phyloP scores from a whole-genome alignment of 306 rosid genomes.

The Bauhinia variegata region DNA sequence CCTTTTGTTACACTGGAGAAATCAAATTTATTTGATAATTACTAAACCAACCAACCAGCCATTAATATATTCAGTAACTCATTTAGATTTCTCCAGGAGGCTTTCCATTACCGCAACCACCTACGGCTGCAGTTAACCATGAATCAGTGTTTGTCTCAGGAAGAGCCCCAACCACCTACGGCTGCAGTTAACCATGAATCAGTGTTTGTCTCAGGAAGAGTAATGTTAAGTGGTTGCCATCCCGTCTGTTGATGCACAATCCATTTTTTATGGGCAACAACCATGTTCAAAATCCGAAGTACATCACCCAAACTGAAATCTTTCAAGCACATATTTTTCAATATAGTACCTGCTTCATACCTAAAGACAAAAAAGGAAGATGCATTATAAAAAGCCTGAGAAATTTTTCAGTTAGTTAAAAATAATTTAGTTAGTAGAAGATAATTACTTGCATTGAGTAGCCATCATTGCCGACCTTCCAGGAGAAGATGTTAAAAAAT shows the following conservation, averaged over 20 bases:
- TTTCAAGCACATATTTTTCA: constrained; percentile 67
- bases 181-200: too few relatives aligned
- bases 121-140: constrained; percentile 8
- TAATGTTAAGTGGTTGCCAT: constrained; percentile 80
- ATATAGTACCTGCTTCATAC: constrained; percentile 78
- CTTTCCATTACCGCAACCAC: constrained; percentile 34
- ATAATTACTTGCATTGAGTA: constrained; percentile 73
- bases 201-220: constrained; percentile 57
- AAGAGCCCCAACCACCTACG: constrained; percentile 38
- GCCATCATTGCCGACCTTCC: constrained; percentile 72
- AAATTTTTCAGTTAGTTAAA: constrained; percentile 19
- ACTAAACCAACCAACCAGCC: constrained; percentile 35
- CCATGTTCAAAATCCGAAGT: constrained; percentile 72
- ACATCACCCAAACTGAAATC: constrained; percentile 66
- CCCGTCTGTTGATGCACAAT: constrained; percentile 75
- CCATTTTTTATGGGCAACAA: constrained; percentile 70
- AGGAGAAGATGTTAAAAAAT: constrained; percentile 57
- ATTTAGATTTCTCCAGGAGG: constrained; percentile 31
- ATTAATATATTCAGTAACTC: constrained; percentile 30
- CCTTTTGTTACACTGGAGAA: constrained; percentile 18
- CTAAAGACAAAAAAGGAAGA: constrained; percentile 46
- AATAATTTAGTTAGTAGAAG: constrained; percentile 15
- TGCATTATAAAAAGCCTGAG: constrained; percentile 4
- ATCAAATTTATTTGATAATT: constrained; percentile 23
- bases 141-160: constrained; percentile 53